Conservation (phyloP, 768 basidiomycete genomes). For the Wakefieldia striispora region DNA sequence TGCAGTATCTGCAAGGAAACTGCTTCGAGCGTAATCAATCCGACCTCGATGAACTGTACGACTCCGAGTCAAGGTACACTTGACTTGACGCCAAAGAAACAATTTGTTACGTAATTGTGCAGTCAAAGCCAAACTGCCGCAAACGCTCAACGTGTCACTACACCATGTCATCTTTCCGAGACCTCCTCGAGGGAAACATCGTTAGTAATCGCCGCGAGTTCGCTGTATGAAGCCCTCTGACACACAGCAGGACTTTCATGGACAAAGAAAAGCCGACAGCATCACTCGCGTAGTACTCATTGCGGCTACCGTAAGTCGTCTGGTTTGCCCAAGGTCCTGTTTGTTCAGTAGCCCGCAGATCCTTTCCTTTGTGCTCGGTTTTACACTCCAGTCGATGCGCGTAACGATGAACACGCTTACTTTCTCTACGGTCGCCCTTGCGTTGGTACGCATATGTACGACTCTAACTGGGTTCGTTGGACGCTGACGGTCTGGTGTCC, state of each 20-base stretch:
- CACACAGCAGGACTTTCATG: constrained; percentile 29
- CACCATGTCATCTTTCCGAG: constrained; percentile 25
- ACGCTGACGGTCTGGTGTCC: neutral
- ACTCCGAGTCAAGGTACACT: no score
- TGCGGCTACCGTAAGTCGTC: constrained; percentile 21
- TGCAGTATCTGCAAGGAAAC: no score
- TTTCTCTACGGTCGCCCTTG: constrained; percentile 18
- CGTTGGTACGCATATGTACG: constrained; percentile 15
- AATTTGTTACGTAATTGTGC: constrained; percentile 17
- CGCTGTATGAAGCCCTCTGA: constrained; percentile 1
- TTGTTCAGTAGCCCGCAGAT: constrained; percentile 14
- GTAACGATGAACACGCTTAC: constrained; percentile 25
- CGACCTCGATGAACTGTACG: no score
- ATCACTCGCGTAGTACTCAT: constrained; percentile 24
- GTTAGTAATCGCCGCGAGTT: constrained; percentile 12
- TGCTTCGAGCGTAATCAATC: no score
- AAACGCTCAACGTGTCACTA: constrained; percentile 6
- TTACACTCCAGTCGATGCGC: constrained; percentile 26
- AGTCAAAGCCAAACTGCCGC: neutral
- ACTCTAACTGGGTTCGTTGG: no score
- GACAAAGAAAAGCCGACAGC: constrained; percentile 27
- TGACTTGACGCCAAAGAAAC: neutral
- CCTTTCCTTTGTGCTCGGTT: constrained; percentile 30
- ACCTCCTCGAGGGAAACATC: constrained; percentile 31
- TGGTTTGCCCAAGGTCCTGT: neutral